Evolutionary conservation across 768 basidiomycete genomes (phyloP).

Genomic region (Amanita molliuscula): DNA sequence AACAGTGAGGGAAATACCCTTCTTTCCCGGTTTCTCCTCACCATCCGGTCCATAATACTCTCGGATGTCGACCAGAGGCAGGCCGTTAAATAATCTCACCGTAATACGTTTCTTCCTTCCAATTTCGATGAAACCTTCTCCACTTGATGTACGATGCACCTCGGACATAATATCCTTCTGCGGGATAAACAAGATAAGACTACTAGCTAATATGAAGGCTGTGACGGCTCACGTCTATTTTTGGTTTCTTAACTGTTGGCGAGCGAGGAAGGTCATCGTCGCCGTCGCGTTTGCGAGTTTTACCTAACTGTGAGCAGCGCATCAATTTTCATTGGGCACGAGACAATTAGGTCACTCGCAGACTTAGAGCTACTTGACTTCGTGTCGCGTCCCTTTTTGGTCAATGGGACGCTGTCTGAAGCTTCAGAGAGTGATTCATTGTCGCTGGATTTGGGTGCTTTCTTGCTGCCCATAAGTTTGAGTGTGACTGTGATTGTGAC

Average conservation of each 20-base stretch:
- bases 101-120: conserved; percentile 66
- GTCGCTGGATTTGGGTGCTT: not conserved
- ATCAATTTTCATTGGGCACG: not conserved
- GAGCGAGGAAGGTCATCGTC: not conserved
- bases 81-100: conserved; percentile 41
- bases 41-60: conserved; percentile 51
- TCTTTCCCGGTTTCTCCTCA: conserved; percentile 70
- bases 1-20: conserved; percentile 55
- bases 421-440: not conserved
- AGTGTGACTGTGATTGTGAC: conserved; percentile 1
- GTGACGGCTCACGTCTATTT: not conserved
- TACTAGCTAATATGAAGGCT: not conserved
- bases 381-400: not conserved
- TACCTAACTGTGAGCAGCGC: not conserved
- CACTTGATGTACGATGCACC: conserved; percentile 7
- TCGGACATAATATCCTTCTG: not conserved
- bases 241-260: conserved; percentile 3
- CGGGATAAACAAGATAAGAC: not conserved
- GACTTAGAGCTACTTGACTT: not conserved
- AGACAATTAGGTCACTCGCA: not conserved
- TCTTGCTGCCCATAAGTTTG: not conserved
- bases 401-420: not conserved
- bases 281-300: conserved; percentile 7
- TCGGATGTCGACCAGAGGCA: conserved; percentile 55
- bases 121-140: conserved; percentile 53